Evolutionary conservation across 768 basidiomycete genomes (phyloP), one percentile per base, ranked within the genome.

Genomic region (Amanita subjunquillea): DNA sequence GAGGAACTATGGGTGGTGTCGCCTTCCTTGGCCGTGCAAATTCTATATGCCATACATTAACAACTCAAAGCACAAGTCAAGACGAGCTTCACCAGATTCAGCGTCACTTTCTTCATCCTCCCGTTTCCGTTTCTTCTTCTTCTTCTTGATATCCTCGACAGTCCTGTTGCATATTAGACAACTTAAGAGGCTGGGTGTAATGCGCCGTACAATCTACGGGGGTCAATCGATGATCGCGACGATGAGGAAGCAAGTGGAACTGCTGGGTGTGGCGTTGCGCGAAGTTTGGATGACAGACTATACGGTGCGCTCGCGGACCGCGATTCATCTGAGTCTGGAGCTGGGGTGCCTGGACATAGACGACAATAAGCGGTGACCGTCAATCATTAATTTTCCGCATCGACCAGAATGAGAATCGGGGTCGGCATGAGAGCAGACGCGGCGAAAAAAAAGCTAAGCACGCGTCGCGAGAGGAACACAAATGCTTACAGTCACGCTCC

Each of bases 121-220:
- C 52, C 85, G 78, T 75, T 86, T 88, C 66, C 88, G 85, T 63
- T 90, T 91, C 70, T 89, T 88, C 70, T 87, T 88, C 72, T 85
- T 87, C 68, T 79, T 86, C 72, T 83, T 86, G 27, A 72, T 55
- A 44, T 86, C 85, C 10, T 81, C 77, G 9, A 65, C 60, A 27
- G 63, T 59, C 39, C 67, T 67, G 38, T 41, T 51, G 43, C 44
- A 54, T 42, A 57, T 38, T 55, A 55, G 5, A 34, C 12, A 40
- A 20, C n/a, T 54, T 44, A 15, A 50, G 30, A 43, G 13, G 15
- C 4, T n/a, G 56, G 48, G 32, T 6, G 15, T 46, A 44, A 48
- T 29, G 40, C 38, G 38, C 67, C 78, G 72, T 60, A 82, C 79
- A 72, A 74, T 65, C 77, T 78, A 45, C 84, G 79, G n/a, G 80